Evolutionary conservation across 2,329 filamentous ascomycete species (phyloP).

Genomic region (Claviceps africana): DNA sequence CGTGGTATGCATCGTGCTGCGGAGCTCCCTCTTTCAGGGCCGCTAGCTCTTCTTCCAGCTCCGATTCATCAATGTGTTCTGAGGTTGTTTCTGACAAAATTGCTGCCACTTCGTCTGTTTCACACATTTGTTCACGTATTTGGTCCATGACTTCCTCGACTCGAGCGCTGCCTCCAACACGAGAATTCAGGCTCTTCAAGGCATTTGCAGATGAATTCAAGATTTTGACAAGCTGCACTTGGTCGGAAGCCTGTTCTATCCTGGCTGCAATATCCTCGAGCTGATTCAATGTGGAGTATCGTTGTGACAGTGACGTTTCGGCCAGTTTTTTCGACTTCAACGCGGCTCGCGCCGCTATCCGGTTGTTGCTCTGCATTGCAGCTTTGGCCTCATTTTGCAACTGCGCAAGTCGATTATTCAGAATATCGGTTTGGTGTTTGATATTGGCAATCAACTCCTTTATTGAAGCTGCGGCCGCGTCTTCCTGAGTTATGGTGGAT

Average conservation of each 20-base stretch:
- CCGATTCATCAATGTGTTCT: conserved; percentile 54
- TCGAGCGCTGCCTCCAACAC: conserved; percentile 61
- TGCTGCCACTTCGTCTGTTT: conserved; percentile 67
- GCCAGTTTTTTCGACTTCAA: conserved; percentile 72
- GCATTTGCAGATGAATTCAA: conserved; percentile 68
- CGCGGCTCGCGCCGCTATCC: conserved; percentile 59
- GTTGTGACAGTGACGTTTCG: conserved; percentile 57
- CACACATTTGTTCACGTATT: conserved; percentile 65
- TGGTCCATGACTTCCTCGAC: conserved; percentile 65
- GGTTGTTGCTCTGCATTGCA: conserved; percentile 60
- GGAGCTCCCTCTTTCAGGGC: conserved; percentile 51
- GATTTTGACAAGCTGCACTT: conserved; percentile 68
- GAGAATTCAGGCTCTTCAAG: conserved; percentile 57
- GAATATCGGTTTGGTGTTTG: conserved; percentile 53
- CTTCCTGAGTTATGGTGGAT: conserved; percentile 54
- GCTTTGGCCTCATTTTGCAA: conserved; percentile 52
- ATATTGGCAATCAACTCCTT: conserved; percentile 66
- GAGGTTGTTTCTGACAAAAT: conserved; percentile 54
- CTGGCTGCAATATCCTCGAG: conserved; percentile 72
- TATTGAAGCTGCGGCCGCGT: conserved; percentile 69
- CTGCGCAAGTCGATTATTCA: conserved; percentile 52
- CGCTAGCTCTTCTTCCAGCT: conserved; percentile 79
- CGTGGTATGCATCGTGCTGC: conserved; percentile 29
- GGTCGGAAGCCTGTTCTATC: conserved; percentile 74
- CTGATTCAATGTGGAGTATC: conserved; percentile 61